These are phyloP conservation scores for Lactifluus volemus DNA, from an alignment of 768 basidiomycete species.

Conservation along the genomic window DNA sequence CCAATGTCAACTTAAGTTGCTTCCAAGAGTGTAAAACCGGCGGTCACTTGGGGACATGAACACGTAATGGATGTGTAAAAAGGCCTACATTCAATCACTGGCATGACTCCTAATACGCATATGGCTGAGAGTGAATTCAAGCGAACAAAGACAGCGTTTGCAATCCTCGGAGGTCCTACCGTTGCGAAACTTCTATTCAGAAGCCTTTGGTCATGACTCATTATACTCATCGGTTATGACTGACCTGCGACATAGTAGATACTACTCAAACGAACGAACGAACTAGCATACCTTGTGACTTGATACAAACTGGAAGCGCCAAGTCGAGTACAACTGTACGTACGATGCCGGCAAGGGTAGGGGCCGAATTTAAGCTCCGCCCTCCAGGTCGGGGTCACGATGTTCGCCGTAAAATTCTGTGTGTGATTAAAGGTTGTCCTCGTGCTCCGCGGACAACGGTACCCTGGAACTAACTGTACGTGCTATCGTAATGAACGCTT, in stretches of 20 bases:
- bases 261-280: background rate
- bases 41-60: background rate
- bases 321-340: background rate
- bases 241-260: no score
- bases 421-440: background rate
- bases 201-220: background rate
- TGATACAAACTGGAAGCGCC: background rate
- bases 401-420: constrained; percentile 27
- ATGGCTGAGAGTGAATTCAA: background rate
- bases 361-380: background rate
- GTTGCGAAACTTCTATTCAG: background rate
- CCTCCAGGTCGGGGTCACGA: background rate
- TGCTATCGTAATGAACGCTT: background rate
- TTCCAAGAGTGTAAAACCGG: background rate
- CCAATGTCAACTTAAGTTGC: background rate
- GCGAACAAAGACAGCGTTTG: background rate
- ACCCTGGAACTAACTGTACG: background rate
- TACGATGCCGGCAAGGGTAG: background rate
- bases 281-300: background rate
- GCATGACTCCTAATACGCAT: no score
- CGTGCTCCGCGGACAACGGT: constrained; percentile 5
- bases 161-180: background rate
- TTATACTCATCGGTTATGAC: no score
- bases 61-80: background rate
- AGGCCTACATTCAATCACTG: background rate